Conservation (phyloP, 495 filamentous ascomycete species). For the Talaromyces proteolyticus region DNA sequence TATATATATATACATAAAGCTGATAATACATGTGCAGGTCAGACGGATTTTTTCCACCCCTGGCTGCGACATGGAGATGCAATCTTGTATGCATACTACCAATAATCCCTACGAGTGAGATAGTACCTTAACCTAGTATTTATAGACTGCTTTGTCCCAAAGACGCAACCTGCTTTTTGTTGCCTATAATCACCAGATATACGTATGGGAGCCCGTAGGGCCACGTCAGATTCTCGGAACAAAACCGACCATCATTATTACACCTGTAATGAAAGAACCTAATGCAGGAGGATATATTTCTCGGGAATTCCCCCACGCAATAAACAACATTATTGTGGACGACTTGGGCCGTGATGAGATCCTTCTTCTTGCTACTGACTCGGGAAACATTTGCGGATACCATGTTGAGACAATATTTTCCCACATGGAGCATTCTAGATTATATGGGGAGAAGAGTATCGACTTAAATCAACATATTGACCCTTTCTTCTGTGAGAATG, state of each 20-base stretch:
- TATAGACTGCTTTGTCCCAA: conserved; percentile 49
- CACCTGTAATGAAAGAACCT: conserved; percentile 47
- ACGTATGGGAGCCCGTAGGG: conserved; percentile 67
- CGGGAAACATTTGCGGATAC: conserved; percentile 84
- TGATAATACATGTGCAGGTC: conserved; percentile 12
- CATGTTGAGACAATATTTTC: conserved; percentile 54
- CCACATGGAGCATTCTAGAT: conserved; percentile 28
- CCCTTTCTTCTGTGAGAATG: conserved; percentile 69
- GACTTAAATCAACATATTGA: conserved; percentile 24
- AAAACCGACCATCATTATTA: conserved; percentile 59
- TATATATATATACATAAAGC: background rate
- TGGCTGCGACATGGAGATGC: conserved; percentile 37
- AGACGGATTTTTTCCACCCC: conserved; percentile 22
- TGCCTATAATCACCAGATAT: conserved; percentile 64
- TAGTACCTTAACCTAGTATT: background rate
- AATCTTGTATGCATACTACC: conserved; percentile 37
- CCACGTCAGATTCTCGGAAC: conserved; percentile 57
- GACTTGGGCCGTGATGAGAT: conserved; percentile 78
- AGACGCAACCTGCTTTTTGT: conserved; percentile 67
- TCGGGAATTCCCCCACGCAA: conserved; percentile 51
- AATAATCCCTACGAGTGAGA: background rate
- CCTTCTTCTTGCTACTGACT: conserved; percentile 69
- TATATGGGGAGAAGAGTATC: conserved; percentile 16
- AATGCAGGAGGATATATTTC: conserved; percentile 52
- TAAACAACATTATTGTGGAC: conserved; percentile 76